These are phyloP conservation scores for Tirmania nivea DNA, from an alignment of 495 filamentous ascomycete genomes.

Conservation along the genomic window DNA sequence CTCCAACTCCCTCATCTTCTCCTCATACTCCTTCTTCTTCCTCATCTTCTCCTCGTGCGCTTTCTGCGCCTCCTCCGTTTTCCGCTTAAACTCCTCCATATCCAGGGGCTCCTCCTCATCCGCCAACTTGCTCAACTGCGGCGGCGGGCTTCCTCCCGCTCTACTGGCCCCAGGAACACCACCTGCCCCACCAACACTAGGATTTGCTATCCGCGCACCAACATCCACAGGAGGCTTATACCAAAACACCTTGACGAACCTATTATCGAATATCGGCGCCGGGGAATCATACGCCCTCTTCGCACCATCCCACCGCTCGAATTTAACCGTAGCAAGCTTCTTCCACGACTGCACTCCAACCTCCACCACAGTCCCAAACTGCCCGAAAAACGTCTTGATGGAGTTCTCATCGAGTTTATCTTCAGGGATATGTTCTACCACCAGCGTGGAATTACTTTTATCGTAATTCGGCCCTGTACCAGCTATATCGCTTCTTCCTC, in stretches of 20 bases:
- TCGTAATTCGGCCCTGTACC: conserved; percentile 54
- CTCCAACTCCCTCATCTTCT: conserved; percentile 48
- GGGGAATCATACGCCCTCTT: conserved; percentile 72
- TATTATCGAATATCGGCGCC: conserved; percentile 87
- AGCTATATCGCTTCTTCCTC: conserved; percentile 30
- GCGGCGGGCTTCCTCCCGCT: neutral
- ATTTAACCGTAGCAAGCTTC: conserved; percentile 63
- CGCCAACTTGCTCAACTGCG: neutral
- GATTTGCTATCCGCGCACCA: too few species aligned
- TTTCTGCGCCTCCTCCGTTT: conserved; percentile 62
- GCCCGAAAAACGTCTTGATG: conserved; percentile 61
- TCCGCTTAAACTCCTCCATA: conserved; percentile 50
- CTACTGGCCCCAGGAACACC: neutral
- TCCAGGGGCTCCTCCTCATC: conserved; percentile 39
- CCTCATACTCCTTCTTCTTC: conserved; percentile 53
- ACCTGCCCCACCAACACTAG: neutral
- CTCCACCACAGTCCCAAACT: conserved; percentile 57
- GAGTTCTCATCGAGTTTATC: conserved; percentile 56
- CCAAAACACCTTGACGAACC: conserved; percentile 98
- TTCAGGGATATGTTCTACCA: conserved; percentile 81
- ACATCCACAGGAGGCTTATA: conserved; percentile 28
- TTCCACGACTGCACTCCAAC: conserved; percentile 58
- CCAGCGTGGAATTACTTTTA: conserved; percentile 53
- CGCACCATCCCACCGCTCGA: conserved; percentile 46
- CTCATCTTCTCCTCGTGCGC: conserved; percentile 52